Percentiles rank a stretch among this genome's conserved stretches.
Conservation (phyloP, 257 asterid genomes). For the Penstemon barbatus region DNA sequence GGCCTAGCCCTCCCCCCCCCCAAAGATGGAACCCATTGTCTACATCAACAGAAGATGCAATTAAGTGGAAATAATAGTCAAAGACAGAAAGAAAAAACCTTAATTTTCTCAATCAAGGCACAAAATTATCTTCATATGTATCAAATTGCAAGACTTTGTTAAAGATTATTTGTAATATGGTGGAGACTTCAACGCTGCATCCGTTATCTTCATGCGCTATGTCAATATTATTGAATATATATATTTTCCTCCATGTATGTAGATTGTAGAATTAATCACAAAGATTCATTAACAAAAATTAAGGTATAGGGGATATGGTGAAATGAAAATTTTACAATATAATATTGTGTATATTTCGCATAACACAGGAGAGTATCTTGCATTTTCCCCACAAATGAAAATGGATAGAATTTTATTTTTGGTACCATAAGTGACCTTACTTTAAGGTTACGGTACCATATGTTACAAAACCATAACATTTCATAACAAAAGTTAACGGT, state of each 20-base stretch:
- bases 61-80: too few relatives aligned
- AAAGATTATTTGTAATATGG: slow-evolving; percentile 42
- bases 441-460: too few relatives aligned
- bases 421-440: too few relatives aligned
- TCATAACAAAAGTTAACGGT: too few relatives aligned
- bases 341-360: not conserved
- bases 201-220: slow-evolving; percentile 56
- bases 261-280: not conserved
- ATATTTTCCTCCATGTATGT: slow-evolving; percentile 32
- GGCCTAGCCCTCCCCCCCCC: too few relatives aligned
- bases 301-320: too few relatives aligned
- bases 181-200: slow-evolving; percentile 48
- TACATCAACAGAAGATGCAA: too few relatives aligned
- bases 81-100: too few relatives aligned
- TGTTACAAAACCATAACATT: too few relatives aligned
- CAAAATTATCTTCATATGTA: slow-evolving; percentile 11
- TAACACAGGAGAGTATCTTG: not conserved
- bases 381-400: not conserved
- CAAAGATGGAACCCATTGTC: too few relatives aligned
- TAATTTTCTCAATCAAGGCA: not conserved
- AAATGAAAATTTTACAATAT: not conserved
- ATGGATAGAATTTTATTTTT: not conserved
- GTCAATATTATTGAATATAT: slow-evolving; percentile 22
- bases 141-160: slow-evolving; percentile 30
- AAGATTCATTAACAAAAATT: not conserved